Evolutionary conservation across 306 rosid species (phyloP), one percentile per base, ranked within the genome.

Genomic region (Ceratonia siliqua): DNA sequence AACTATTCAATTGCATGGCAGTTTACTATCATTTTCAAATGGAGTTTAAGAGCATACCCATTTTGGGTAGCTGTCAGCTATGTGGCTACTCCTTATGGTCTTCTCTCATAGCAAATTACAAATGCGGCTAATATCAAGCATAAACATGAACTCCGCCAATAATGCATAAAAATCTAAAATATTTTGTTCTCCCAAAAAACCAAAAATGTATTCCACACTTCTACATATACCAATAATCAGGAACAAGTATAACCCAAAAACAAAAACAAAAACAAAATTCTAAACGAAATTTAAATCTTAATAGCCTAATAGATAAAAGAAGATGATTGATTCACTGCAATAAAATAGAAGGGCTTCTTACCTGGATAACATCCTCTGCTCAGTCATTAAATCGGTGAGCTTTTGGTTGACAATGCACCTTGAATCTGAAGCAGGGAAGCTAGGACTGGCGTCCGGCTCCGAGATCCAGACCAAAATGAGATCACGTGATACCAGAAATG

Each of bases 361-460:
- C 96, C 86, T 92, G 98, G 54, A 92, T 81, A 43, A 89, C 92
- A 78, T 92, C 96, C 58, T 92, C 98, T 33, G 85, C 89, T 56
- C 96, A 85, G 63, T 92, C 98, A 70, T 92, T 90, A 89, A 96
- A 92, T 39, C 94, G 83, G 77, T 92, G 98, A 76, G 98, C 87
- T 78, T 87, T 90, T 9, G 96, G 98, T 69, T 92, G 89, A 9
- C 90, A 95, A 68, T 83, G 87, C 32, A 2, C 32, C 32, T 4
- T 28, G 32, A 28, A 28, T 4, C 32, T 28, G 32, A 28, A 28
- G 32, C 32, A 28, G 32, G 2, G 32, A 28, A 28, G 32, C 32
- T 28, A 1, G 32, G 32, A 28, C 32, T 2, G 2, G 4, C 4
- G 4, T 28, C 4, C 32, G 2, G 4, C 4, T 28, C 4, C 4